Evolutionary conservation across 805 yeast genomes (phyloP), one percentile per base, ranked within the genome.

Genomic region (Komagataella pastoris): DNA sequence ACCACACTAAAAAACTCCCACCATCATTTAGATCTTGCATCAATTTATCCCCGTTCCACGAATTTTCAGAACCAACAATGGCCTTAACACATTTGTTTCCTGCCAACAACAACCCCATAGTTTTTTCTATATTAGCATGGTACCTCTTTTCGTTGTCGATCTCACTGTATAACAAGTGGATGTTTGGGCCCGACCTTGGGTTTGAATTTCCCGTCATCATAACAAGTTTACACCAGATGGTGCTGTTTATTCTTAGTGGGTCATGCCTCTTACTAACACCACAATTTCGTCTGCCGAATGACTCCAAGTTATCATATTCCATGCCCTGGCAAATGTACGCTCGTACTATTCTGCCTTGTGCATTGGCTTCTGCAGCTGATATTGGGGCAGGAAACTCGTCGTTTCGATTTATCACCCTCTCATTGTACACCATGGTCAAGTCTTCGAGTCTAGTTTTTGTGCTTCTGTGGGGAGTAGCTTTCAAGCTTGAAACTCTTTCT

Each of bases 81-180:
- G 14, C 40, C 14, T 10, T 30, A 30, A 30, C 14, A 10, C 14
- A 10, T 4, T 30, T 23, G 47, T 19, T 44, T 19, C 18, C 21
- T 14, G 10, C 10, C 14, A 44, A 44, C n/a, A 44, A 7, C n/a
- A 44, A 19, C 12, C 21, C 18, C 47, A 44, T 63, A 14, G 24
- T 60, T 1, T 6, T 55, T 4, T 62, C 70, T 3, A 68, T 67
- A 46, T 10, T 61, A 21, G 53, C 62, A 24, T 86, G 93, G 95
- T 86, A 84, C 58, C 53, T 74, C 17, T 83, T 83, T 54, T 82
- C 90, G 6, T 69, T 85, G 52, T 67, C 85, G 17, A 78, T 86
- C 17, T 82, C 90, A 7, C 65, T 87, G 30, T 93, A 91, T 69
- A 93, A 93, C 72, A 90, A 90, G 69, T 89, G 97, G 97, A 91